These are phyloP conservation scores for Picea glauca DNA, from an alignment of 75 land plant species.

Conservation along the genomic window DNA sequence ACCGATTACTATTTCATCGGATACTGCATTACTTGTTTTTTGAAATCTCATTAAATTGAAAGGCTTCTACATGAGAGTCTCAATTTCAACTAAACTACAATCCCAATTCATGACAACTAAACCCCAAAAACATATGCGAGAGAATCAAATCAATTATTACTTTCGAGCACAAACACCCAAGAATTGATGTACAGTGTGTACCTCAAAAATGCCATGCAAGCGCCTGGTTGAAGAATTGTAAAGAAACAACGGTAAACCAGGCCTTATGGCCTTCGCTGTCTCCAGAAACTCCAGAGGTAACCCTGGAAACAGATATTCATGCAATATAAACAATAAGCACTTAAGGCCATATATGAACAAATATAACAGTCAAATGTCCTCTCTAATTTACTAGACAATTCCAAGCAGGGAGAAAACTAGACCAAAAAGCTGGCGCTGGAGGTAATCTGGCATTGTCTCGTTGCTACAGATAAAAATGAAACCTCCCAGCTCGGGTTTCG, in stretches of 20 bases:
- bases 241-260: conserved; percentile 31
- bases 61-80: no score
- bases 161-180: neutral
- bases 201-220: conserved; percentile 40
- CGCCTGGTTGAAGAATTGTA: conserved; percentile 18
- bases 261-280: conserved; percentile 22
- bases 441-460: conserved; percentile 24
- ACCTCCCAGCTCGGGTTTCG: conserved; percentile 20
- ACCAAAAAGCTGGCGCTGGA: conserved; percentile 37
- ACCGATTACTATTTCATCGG: no score
- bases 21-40: no score
- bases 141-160: neutral
- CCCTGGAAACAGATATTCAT: conserved; percentile 14
- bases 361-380: no score
- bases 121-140: neutral
- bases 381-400: no score
- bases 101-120: no score
- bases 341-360: no score
- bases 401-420: neutral
- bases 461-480: conserved; percentile 38
- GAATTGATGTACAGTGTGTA: neutral
- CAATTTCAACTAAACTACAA: no score
- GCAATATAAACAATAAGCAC: no score
- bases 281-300: conserved; percentile 27
- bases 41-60: no score